Percentiles rank a stretch among this genome's conserved stretches.
These are phyloP conservation scores for Dryas octopetala DNA, from an alignment of 306 rosid genomes.

Conservation along the genomic window DNA sequence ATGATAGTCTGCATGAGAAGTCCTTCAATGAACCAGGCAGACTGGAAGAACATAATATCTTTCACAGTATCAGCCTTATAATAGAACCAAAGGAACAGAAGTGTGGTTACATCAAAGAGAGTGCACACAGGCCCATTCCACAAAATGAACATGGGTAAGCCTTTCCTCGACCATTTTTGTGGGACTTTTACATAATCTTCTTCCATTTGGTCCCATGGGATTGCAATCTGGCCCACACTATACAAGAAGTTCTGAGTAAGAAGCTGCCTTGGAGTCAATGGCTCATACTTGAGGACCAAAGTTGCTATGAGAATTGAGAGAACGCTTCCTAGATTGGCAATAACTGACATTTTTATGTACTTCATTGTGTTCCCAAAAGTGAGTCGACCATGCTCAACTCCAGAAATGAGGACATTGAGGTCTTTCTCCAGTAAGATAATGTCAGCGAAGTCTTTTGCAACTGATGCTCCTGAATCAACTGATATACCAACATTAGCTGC, in stretches of 20 bases:
- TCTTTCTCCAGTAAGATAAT: constrained; percentile 84
- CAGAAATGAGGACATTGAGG: constrained; percentile 72
- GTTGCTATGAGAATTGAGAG: constrained; percentile 68
- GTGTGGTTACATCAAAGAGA: constrained; percentile 58
- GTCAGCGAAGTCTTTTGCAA: constrained; percentile 83
- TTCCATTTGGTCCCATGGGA: constrained; percentile 70
- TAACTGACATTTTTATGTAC: constrained; percentile 74
- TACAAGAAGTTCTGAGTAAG: constrained; percentile 74
- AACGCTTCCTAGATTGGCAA: constrained; percentile 74
- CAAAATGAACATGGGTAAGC: constrained; percentile 58
- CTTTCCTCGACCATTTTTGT: constrained; percentile 58
- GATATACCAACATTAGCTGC: constrained; percentile 83
- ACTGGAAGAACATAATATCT: constrained; percentile 47
- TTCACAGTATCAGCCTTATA: constrained; percentile 22
- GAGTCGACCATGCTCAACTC: constrained; percentile 79
- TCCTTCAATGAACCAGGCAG: constrained; percentile 87
- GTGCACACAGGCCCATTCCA: constrained; percentile 89
- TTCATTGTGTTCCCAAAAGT: constrained; percentile 86
- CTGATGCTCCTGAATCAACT: constrained; percentile 78
- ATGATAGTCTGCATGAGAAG: constrained; percentile 79
- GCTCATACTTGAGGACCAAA: constrained; percentile 54
- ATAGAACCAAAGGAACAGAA: constrained; percentile 58
- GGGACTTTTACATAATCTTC: constrained; percentile 62
- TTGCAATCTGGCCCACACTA: constrained; percentile 71
- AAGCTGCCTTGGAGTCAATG: constrained; percentile 65